These are phyloP conservation scores for Cardamine occulta DNA, from an alignment of 345 rosid species.

Conservation along the genomic window DNA sequence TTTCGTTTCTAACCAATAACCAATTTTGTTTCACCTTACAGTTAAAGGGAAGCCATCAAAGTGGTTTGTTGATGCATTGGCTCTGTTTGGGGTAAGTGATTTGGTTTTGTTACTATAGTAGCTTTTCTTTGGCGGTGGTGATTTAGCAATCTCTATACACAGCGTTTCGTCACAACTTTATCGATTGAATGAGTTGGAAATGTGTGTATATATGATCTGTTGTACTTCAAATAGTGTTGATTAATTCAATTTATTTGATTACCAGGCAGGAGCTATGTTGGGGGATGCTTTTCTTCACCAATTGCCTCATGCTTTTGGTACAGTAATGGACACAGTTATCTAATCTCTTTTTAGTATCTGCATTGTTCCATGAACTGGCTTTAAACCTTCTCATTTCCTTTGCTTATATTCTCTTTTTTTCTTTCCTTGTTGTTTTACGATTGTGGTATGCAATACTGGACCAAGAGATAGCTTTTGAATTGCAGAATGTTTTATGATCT, in stretches of 20 bases:
- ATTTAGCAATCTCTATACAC: conserved; percentile 4
- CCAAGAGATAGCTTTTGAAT: conserved; percentile 1
- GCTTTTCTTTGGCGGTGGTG: conserved; percentile 2
- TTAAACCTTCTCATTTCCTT: background rate
- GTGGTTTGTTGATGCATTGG: conserved; percentile 84
- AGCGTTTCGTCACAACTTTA: background rate
- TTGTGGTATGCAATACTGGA: background rate
- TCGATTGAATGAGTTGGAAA: background rate
- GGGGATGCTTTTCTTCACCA: conserved; percentile 99
- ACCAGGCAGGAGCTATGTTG: conserved; percentile 97
- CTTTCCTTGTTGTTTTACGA: background rate
- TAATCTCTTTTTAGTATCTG: background rate
- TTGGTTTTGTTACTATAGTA: background rate
- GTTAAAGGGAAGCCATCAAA: conserved; percentile 95
- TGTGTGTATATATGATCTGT: background rate
- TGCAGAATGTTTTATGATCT: conserved; percentile 15
- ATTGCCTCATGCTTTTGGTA: conserved; percentile 99
- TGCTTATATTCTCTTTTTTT: background rate
- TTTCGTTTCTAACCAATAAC: conserved; percentile 8
- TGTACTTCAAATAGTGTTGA: background rate
- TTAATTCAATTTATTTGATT: conserved; percentile 32
- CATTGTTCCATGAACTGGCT: background rate
- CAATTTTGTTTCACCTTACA: conserved; percentile 45
- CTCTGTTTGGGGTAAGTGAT: conserved; percentile 88
- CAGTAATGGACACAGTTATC: conserved; percentile 7